A percentile compares a stretch with the other conserved stretches of the same genome.
phyloP scores from a whole-genome alignment of 2,329 filamentous ascomycete species.

The Penicillium polonicum region DNA sequence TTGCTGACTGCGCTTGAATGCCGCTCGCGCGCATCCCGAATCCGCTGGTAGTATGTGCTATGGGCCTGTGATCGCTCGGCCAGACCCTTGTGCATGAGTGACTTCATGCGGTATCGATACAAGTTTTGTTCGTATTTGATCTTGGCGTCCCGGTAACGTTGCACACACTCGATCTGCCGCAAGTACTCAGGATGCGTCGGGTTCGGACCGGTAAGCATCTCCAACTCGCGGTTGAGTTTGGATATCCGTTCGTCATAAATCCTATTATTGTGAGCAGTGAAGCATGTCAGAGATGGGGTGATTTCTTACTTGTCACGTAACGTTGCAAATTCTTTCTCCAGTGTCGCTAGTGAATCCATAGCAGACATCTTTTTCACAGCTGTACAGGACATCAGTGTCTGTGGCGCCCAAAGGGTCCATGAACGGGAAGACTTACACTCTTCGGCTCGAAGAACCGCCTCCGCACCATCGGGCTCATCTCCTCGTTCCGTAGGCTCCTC shows the following conservation, averaged over 20 bases:
- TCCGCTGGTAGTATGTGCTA: slow-evolving; percentile 84
- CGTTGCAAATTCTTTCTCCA: slow-evolving; percentile 85
- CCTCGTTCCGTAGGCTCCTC: slow-evolving; percentile 47
- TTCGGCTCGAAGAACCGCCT: slow-evolving; percentile 49
- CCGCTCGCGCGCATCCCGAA: slow-evolving; percentile 78
- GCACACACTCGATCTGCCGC: slow-evolving; percentile 82
- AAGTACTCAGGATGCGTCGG: slow-evolving; percentile 86
- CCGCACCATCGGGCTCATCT: slow-evolving; percentile 48
- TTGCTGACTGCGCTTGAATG: slow-evolving; percentile 78
- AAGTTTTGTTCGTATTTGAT: slow-evolving; percentile 72
- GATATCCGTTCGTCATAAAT: slow-evolving; percentile 86
- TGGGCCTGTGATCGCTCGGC: slow-evolving; percentile 83
- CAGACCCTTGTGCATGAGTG: slow-evolving; percentile 71
- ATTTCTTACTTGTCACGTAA: slow-evolving; percentile 65
- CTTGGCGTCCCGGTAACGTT: slow-evolving; percentile 78
- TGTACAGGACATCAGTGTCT: slow-evolving; percentile 38
- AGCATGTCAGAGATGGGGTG: background rate
- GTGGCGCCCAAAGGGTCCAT: background rate
- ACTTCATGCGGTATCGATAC: slow-evolving; percentile 69
- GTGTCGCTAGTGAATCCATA: slow-evolving; percentile 72
- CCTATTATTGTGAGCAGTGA: slow-evolving; percentile 48
- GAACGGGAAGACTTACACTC: slow-evolving; percentile 44
- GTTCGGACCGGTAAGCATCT: slow-evolving; percentile 57
- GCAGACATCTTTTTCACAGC: slow-evolving; percentile 77
- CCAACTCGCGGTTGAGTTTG: slow-evolving; percentile 69